These are phyloP conservation scores for Ramaria sp. DNA, from an alignment of 768 basidiomycete species.

Conservation along the genomic window DNA sequence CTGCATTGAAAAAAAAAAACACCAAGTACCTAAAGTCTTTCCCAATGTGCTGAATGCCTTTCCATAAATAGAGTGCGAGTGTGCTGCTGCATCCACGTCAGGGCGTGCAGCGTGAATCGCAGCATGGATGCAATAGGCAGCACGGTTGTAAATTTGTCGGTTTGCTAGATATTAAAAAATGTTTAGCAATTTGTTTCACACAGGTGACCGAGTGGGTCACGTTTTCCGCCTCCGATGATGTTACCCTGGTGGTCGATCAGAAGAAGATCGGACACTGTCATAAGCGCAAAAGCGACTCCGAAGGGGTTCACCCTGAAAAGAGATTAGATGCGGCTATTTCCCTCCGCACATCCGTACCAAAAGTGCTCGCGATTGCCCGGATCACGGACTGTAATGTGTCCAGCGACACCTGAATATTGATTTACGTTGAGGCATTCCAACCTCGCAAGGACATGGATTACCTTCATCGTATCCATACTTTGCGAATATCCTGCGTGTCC, in stretches of 20 bases:
- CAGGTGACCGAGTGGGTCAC: background rate
- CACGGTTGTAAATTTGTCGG: conserved; percentile 15
- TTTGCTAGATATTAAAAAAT: background rate
- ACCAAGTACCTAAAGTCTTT: conserved; percentile 2
- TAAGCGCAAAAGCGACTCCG: conserved; percentile 6
- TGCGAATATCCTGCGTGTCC: conserved; percentile 20
- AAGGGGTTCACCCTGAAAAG: conserved; percentile 8
- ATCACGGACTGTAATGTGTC: conserved; percentile 10
- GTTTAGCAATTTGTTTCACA: background rate
- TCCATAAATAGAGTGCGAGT: conserved; percentile 18
- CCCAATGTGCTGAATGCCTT: conserved; percentile 18
- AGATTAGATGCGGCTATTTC: background rate
- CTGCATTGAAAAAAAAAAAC: background rate
- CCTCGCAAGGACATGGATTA: background rate
- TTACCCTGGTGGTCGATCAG: conserved; percentile 6
- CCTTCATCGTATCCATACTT: conserved; percentile 10
- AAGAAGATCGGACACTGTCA: conserved; percentile 7
- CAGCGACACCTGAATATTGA: conserved; percentile 1
- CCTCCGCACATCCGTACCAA: background rate
- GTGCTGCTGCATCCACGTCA: conserved; percentile 17
- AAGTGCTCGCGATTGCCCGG: conserved; percentile 2
- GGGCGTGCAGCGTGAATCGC: conserved; percentile 19
- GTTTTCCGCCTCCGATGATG: conserved; percentile 5
- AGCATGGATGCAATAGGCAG: conserved; percentile 19
- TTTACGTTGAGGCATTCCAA: background rate